Evolutionary conservation across 768 basidiomycete genomes (phyloP).

Genomic region (Termitomyces titanicus): DNA sequence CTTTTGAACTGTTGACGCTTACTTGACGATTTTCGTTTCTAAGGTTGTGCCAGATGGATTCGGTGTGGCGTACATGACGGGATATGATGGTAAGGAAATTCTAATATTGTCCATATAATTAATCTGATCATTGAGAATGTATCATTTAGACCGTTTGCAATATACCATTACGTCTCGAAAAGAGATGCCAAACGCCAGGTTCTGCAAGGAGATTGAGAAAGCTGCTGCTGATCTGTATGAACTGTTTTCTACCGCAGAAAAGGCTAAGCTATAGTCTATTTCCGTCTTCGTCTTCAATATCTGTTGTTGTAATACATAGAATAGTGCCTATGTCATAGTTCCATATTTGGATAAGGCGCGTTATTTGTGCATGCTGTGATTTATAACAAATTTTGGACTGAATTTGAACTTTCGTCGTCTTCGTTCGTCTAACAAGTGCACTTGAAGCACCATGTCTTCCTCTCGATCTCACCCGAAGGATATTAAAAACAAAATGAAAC

Average conservation of each 20-base stretch:
- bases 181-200: constrained; percentile 76
- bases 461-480: constrained; percentile 56
- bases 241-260: constrained; percentile 40
- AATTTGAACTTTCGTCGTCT: neutral
- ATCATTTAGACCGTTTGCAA: constrained; percentile 62
- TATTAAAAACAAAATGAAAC: constrained; percentile 87
- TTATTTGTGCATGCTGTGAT: constrained; percentile 10
- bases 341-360: neutral
- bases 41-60: constrained; percentile 90
- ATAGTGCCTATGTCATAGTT: neutral
- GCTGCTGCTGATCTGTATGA: constrained; percentile 65
- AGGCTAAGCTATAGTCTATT: constrained; percentile 25
- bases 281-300: neutral
- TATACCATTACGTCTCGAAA: constrained; percentile 86
- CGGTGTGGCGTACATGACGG: constrained; percentile 94
- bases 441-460: constrained; percentile 42
- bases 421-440: neutral
- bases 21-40: neutral
- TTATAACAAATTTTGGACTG: neutral
- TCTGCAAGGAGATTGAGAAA: constrained; percentile 63
- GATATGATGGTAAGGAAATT: constrained; percentile 58
- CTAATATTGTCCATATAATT: neutral
- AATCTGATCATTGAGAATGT: neutral
- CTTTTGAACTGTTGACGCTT: neutral
- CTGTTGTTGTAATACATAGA: neutral